These are phyloP conservation scores for Rhizoctonia solani DNA, from an alignment of 1,284 basidiomycete species.

Conservation along the genomic window DNA sequence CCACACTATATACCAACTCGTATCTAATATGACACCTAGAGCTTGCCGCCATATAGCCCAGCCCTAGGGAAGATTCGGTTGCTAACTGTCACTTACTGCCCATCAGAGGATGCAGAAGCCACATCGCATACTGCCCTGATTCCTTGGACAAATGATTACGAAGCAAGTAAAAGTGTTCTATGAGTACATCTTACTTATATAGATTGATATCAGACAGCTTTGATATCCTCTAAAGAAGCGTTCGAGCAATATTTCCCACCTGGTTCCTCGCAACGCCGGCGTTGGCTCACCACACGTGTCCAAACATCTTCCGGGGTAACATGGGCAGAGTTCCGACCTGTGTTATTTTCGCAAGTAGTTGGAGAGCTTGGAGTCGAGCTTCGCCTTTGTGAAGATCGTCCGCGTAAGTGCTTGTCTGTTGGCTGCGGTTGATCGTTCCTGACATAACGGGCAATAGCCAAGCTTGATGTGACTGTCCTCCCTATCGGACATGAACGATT, in stretches of 20 bases:
- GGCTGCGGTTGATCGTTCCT: background rate
- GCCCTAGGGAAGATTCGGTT: constrained; percentile 1
- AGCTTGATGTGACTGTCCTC: constrained; percentile 22
- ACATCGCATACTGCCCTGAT: constrained; percentile 17
- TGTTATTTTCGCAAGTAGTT: constrained; percentile 2
- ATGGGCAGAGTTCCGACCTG: constrained; percentile 20
- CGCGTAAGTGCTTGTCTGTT: background rate
- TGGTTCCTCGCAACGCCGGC: background rate
- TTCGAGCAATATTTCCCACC: constrained; percentile 19
- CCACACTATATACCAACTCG: too few species aligned
- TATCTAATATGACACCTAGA: background rate
- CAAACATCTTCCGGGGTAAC: constrained; percentile 23
- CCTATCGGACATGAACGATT: constrained; percentile 25
- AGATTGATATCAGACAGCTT: background rate
- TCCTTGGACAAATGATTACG: constrained; percentile 19
- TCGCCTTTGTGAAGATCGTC: constrained; percentile 20
- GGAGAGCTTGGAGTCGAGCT: background rate
- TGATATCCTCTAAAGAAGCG: constrained; percentile 1
- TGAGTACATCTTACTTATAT: background rate
- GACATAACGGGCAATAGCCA: constrained; percentile 15
- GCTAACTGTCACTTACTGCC: constrained; percentile 16
- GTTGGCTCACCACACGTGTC: constrained; percentile 15
- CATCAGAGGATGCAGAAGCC: background rate
- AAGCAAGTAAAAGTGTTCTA: background rate
- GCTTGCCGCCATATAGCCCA: constrained; percentile 5